These are phyloP conservation scores for Hysterium pulicare DNA, from an alignment of 2,329 filamentous ascomycete genomes.

Conservation along the genomic window DNA sequence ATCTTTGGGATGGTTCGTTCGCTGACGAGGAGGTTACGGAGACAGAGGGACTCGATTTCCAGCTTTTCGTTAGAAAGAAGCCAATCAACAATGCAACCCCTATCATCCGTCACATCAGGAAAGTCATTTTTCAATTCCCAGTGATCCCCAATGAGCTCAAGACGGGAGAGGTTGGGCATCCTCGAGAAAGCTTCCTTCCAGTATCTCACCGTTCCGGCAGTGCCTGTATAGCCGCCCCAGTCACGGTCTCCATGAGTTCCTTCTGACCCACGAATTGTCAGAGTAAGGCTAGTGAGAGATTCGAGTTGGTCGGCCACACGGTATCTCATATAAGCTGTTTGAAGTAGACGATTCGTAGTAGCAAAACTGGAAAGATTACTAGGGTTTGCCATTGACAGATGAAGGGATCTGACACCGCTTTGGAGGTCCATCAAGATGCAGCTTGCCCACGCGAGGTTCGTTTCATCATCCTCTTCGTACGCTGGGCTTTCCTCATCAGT, in stretches of 20 bases:
- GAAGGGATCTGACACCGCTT: not conserved
- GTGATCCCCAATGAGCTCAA: constrained; percentile 7
- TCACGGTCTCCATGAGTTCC: constrained; percentile 10
- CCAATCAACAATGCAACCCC: too few species aligned
- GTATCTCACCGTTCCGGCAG: constrained; percentile 7
- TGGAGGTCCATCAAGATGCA: not conserved
- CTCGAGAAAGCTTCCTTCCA: constrained; percentile 7
- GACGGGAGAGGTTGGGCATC: constrained; percentile 3
- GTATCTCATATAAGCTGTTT: not conserved
- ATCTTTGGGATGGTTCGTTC: too few species aligned
- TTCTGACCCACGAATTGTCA: constrained; percentile 7
- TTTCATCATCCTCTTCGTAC: not conserved
- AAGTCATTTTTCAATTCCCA: too few species aligned
- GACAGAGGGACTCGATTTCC: too few species aligned
- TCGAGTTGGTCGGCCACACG: not conserved
- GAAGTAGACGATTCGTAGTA: constrained; percentile 13
- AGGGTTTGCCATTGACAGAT: not conserved
- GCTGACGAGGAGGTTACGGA: too few species aligned
- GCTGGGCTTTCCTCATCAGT: not conserved
- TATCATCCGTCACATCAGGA: too few species aligned
- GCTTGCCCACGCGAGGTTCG: not conserved
- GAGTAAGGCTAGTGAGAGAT: constrained; percentile 5
- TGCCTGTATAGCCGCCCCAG: constrained; percentile 12
- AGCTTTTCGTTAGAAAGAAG: too few species aligned
- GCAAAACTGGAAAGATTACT: not conserved